These are phyloP conservation scores for Pisolithus microcarpus DNA, from an alignment of 768 basidiomycete genomes.

Conservation along the genomic window DNA sequence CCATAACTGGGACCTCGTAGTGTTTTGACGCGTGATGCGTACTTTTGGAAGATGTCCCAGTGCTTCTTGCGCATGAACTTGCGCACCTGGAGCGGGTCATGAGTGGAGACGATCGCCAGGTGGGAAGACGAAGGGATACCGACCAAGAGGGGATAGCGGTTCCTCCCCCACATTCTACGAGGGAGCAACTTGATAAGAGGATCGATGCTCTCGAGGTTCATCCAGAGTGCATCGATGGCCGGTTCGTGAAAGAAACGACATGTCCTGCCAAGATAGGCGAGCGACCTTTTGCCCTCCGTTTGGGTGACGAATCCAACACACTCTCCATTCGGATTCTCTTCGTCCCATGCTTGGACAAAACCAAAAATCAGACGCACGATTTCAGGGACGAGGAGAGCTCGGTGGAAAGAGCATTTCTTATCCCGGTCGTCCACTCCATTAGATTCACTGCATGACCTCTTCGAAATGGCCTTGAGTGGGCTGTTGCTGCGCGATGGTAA, in stretches of 20 bases:
- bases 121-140: background rate
- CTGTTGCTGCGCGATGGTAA: background rate
- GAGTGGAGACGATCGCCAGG: background rate
- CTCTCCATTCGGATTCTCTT: background rate
- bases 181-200: slow-evolving; percentile 21
- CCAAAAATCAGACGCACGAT: slow-evolving; percentile 18
- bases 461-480: background rate
- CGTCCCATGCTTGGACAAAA: slow-evolving; percentile 16
- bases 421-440: background rate
- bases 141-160: slow-evolving; percentile 15
- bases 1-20: slow-evolving; percentile 18
- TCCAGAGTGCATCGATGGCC: slow-evolving; percentile 23
- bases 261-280: slow-evolving; percentile 22
- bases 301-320: background rate
- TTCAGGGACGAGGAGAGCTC: slow-evolving; percentile 15
- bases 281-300: slow-evolving; percentile 14
- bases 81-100: slow-evolving; percentile 9
- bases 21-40: slow-evolving; percentile 18
- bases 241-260: slow-evolving; percentile 17
- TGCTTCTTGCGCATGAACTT: slow-evolving; percentile 22
- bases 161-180: slow-evolving; percentile 20
- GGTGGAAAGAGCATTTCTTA: slow-evolving; percentile 11
- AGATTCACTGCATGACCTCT: background rate
- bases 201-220: slow-evolving; percentile 22
- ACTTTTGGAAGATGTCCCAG: slow-evolving; percentile 20